phyloP scores from a whole-genome alignment of 495 filamentous ascomycete genomes.

The Pyronema domesticum region DNA sequence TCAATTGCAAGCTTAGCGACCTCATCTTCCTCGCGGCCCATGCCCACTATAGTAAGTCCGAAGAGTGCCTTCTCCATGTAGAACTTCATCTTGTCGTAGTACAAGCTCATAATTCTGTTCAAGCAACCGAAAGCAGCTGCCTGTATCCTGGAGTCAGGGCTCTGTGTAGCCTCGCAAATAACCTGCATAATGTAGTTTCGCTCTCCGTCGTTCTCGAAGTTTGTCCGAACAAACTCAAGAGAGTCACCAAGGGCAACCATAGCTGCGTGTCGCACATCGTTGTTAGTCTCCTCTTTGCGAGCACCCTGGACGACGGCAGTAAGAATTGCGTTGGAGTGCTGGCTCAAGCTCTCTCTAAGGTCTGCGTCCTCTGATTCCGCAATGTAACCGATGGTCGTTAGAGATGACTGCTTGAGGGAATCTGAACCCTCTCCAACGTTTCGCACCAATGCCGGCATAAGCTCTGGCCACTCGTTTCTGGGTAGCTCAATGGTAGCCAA shows the following conservation, averaged over 20 bases:
- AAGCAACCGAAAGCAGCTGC: conserved; percentile 90
- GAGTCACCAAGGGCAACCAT: conserved; percentile 89
- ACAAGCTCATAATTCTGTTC: conserved; percentile 93
- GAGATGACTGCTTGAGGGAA: conserved; percentile 78
- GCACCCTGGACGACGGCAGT: conserved; percentile 96
- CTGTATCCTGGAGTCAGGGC: conserved; percentile 71
- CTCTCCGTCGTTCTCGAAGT: conserved; percentile 98
- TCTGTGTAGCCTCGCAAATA: conserved; percentile 94
- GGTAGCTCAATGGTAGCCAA: conserved; percentile 91
- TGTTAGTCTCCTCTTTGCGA: conserved; percentile 81
- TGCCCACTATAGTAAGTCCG: conserved; percentile 93
- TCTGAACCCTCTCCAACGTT: conserved; percentile 76
- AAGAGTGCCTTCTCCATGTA: conserved; percentile 99
- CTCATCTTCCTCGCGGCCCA: conserved; percentile 95
- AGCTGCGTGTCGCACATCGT: conserved; percentile 75
- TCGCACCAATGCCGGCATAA: conserved; percentile 72
- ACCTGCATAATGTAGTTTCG: conserved; percentile 99
- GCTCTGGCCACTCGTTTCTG: conserved; percentile 82
- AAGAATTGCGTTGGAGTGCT: conserved; percentile 90
- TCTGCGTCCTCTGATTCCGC: conserved; percentile 88
- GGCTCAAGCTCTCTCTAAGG: conserved; percentile 58
- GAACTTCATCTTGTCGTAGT: conserved; percentile 98
- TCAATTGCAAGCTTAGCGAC: conserved; percentile 95
- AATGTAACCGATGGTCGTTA: conserved; percentile 90
- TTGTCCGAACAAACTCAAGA: conserved; percentile 91